A percentile compares a stretch with the other conserved stretches of the same genome.
Conservation (phyloP, 1,139 yeast genomes). For the Diutina mesorugosa region DNA sequence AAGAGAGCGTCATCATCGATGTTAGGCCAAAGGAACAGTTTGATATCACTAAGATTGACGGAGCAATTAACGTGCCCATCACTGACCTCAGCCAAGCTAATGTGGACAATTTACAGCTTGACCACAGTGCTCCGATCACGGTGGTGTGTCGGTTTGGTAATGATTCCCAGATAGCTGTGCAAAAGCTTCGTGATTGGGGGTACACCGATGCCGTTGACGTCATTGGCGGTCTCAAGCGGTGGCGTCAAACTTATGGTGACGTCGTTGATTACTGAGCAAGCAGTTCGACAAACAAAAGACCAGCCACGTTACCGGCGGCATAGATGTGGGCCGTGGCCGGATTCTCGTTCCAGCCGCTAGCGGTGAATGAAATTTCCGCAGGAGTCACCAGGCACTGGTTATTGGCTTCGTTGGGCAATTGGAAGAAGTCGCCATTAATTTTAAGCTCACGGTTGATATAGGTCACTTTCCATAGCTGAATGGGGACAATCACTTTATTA, state of each 20-base stretch:
- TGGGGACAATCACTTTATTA: conserved; percentile 18
- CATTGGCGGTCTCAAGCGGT: conserved; percentile 63
- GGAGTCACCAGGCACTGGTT: conserved; percentile 27
- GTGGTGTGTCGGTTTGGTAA: conserved; percentile 83
- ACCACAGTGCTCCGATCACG: conserved; percentile 11
- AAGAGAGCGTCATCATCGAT: conserved; percentile 38
- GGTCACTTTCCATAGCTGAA: conserved; percentile 23
- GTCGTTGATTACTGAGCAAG: conserved; percentile 22
- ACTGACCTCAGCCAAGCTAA: conserved; percentile 10
- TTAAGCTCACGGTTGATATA: conserved; percentile 7
- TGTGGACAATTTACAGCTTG: conserved; percentile 15
- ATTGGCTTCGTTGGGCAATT: conserved; percentile 16
- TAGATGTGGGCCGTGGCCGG: conserved; percentile 39
- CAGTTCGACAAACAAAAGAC: conserved; percentile 53
- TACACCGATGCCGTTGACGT: conserved; percentile 48
- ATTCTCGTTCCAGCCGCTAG: conserved; percentile 53
- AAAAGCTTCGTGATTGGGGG: conserved; percentile 37
- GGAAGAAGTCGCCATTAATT: conserved; percentile 15
- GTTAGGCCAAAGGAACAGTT: conserved; percentile 77
- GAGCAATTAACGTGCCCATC: conserved; percentile 54
- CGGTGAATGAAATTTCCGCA: conserved; percentile 37
- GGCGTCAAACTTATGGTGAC: conserved; percentile 43
- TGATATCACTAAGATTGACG: conserved; percentile 46
- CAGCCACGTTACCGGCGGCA: conserved; percentile 56
- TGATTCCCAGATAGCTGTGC: conserved; percentile 75